Conservation (phyloP, 371 early-diverging fungal genomes). For the Mucor lusitanicus region DNA sequence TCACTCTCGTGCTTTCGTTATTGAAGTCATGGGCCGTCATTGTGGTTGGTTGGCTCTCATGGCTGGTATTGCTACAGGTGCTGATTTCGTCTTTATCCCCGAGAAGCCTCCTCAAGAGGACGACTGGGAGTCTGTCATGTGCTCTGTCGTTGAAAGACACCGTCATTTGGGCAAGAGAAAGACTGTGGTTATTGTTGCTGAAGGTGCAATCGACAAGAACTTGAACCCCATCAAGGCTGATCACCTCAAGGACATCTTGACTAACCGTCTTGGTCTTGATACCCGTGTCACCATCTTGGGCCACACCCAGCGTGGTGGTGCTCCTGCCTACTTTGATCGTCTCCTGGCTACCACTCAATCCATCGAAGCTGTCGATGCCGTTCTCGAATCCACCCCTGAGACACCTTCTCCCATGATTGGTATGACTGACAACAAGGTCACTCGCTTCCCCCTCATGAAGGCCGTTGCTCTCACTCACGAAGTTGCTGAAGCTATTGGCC, state of each 20-base stretch:
- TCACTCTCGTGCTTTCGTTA: slow-evolving; percentile 97
- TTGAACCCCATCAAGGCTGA: slow-evolving; percentile 90
- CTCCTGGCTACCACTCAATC: slow-evolving; percentile 94
- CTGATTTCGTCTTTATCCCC: slow-evolving; percentile 98
- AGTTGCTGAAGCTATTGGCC: slow-evolving; percentile 81
- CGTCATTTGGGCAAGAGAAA: slow-evolving; percentile 87
- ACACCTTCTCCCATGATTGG: slow-evolving; percentile 94
- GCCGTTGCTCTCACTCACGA: slow-evolving; percentile 91
- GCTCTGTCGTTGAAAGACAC: slow-evolving; percentile 71
- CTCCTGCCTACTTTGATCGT: slow-evolving; percentile 94
- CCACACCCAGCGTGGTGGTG: slow-evolving; percentile 99
- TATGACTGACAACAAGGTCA: slow-evolving; percentile 85
- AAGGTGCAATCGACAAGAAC: slow-evolving; percentile 95
- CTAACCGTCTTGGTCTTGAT: slow-evolving; percentile 82
- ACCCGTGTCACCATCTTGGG: slow-evolving; percentile 96
- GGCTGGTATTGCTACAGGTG: slow-evolving; percentile 83
- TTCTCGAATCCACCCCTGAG: slow-evolving; percentile 81
- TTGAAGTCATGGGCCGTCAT: slow-evolving; percentile 99
- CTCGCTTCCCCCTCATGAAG: slow-evolving; percentile 85
- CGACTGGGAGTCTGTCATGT: slow-evolving; percentile 90
- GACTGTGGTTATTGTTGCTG: slow-evolving; percentile 95
- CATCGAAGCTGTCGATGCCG: slow-evolving; percentile 95
- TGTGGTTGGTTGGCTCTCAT: slow-evolving; percentile 99
- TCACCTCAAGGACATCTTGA: slow-evolving; percentile 82
- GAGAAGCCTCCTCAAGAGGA: slow-evolving; percentile 89